phyloP scores from a whole-genome alignment of 2,329 filamentous ascomycete species.

The Ambrosiella cleistominuta region DNA sequence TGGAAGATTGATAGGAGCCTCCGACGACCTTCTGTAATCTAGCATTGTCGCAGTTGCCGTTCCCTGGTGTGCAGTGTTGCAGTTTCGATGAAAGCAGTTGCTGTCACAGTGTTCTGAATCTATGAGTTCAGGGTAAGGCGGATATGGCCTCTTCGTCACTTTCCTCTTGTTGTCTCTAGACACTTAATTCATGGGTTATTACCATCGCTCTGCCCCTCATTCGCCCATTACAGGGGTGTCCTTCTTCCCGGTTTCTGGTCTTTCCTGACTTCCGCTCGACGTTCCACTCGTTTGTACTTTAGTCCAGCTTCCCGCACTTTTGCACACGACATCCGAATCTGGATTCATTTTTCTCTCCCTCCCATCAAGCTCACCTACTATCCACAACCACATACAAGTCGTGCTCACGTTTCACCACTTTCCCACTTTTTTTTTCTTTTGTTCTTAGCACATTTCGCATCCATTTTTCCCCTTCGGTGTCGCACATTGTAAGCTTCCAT shows the following conservation, averaged over 20 bases:
- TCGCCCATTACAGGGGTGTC: not conserved
- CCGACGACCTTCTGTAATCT: not conserved
- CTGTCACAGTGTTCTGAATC: not conserved
- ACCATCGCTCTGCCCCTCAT: conserved; percentile 3
- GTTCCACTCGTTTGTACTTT: not conserved
- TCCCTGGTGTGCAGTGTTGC: not conserved
- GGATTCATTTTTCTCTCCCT: not conserved
- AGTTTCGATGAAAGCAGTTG: not conserved
- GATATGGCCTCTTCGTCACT: not conserved
- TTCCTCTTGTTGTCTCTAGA: not conserved
- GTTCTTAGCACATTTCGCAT: not conserved
- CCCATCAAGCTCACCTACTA: not conserved
- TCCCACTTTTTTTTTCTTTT: not conserved
- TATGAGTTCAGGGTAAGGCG: no score
- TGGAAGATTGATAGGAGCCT: not conserved
- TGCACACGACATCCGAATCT: not conserved
- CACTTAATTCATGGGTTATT: not conserved
- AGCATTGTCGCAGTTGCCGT: not conserved
- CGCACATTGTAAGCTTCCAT: not conserved
- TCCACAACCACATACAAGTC: not conserved
- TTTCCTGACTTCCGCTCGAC: not conserved
- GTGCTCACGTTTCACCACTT: not conserved
- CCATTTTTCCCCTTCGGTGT: not conserved
- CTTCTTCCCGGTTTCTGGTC: not conserved
- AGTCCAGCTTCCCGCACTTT: not conserved